Evolutionary conservation across 352 stramenopile genomes (phyloP).

Genomic region (Pythium pyrilobum): DNA sequence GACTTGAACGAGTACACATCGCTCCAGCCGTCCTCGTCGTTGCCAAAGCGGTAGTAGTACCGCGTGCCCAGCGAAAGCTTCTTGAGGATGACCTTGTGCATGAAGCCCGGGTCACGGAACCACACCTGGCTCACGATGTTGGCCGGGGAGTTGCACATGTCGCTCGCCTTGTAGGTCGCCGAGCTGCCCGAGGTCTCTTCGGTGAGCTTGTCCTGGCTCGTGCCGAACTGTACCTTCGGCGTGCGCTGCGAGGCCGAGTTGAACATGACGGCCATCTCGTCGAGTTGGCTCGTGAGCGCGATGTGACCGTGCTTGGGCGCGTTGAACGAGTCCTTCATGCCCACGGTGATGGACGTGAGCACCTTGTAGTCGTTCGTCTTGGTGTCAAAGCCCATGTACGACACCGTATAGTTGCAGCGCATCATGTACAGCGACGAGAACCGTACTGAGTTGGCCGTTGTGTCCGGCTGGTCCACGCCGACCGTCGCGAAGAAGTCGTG

Average conservation of each 20-base stretch:
- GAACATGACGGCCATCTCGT: conserved; percentile 79
- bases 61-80: conserved; percentile 27
- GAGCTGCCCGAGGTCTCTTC: conserved; percentile 30
- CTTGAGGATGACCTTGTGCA: conserved; percentile 73
- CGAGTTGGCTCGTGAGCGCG: conserved; percentile 36
- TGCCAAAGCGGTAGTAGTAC: conserved; percentile 83
- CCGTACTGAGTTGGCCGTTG: conserved; percentile 33
- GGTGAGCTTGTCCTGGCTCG: conserved; percentile 22
- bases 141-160: conserved; percentile 63
- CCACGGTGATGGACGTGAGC: conserved; percentile 37
- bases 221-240: conserved; percentile 42
- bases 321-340: conserved; percentile 52
- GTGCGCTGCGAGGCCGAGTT: conserved; percentile 59
- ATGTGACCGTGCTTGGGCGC: conserved; percentile 71
- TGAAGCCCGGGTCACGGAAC: conserved; percentile 75
- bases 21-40: conserved; percentile 71
- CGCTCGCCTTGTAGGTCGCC: conserved; percentile 55
- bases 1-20: conserved; percentile 56
- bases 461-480: conserved; percentile 25
- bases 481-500: conserved; percentile 47
- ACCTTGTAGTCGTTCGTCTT: conserved; percentile 30
- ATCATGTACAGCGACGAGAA: conserved; percentile 75
- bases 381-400: conserved; percentile 57
- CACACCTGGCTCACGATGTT: conserved; percentile 54
- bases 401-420: conserved; percentile 60